Evolutionary conservation across 1,139 yeast species (phyloP).

Genomic region (Nakaseomyces uthaithaninus): DNA sequence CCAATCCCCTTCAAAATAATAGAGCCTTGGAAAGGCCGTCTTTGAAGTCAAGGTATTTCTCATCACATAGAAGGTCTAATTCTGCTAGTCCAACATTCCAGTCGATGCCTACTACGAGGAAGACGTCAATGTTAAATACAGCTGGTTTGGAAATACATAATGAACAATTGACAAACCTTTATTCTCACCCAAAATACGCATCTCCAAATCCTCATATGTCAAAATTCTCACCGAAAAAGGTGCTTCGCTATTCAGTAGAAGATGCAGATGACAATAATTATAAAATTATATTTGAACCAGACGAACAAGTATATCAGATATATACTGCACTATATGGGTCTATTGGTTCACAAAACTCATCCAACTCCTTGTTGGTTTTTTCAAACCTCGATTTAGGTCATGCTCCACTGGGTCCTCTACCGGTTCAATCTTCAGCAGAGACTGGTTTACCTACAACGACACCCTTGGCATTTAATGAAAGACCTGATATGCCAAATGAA

Average conservation of each 20-base stretch:
- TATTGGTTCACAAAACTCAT: constrained; percentile 20
- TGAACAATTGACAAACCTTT: constrained; percentile 3
- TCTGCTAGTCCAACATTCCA: constrained; percentile 8
- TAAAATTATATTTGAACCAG: constrained; percentile 25
- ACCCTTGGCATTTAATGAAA: background rate
- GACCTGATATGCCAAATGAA: background rate
- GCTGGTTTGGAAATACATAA: background rate
- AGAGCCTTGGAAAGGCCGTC: constrained; percentile 4
- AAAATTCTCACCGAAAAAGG: constrained; percentile 7
- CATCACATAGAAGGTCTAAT: constrained; percentile 6
- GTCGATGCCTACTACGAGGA: background rate
- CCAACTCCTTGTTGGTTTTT: constrained; percentile 25
- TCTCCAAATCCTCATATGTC: constrained; percentile 4
- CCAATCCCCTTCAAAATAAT: constrained; percentile 1
- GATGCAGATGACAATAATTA: constrained; percentile 8
- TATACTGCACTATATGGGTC: constrained; percentile 23
- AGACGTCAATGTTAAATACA: background rate
- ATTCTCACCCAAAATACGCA: constrained; percentile 7
- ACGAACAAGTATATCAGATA: constrained; percentile 23
- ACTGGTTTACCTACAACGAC: background rate
- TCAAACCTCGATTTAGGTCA: constrained; percentile 12
- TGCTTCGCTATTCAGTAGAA: constrained; percentile 14
- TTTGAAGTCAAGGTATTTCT: background rate
- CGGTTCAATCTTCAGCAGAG: constrained; percentile 4
- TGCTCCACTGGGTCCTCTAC: constrained; percentile 6